These are phyloP conservation scores for Phytophthora citrophthora DNA, from an alignment of 352 stramenopile species.

Conservation along the genomic window DNA sequence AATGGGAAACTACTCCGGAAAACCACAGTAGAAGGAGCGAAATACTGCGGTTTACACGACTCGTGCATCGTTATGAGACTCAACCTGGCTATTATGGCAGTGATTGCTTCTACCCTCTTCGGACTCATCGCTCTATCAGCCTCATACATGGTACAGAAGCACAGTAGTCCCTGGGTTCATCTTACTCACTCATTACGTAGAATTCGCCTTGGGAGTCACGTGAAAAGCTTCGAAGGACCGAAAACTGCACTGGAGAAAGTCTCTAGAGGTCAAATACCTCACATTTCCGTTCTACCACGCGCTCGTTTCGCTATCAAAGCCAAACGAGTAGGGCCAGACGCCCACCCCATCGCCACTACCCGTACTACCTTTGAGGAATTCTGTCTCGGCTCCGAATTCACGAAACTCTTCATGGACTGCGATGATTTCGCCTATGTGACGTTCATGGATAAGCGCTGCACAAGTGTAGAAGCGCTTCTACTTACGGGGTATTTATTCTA, in stretches of 20 bases:
- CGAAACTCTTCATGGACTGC: conserved; percentile 35
- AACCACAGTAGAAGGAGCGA: conserved; percentile 28
- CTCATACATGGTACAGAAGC: conserved; percentile 24
- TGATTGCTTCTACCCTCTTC: conserved; percentile 10
- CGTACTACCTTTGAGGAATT: conserved; percentile 34
- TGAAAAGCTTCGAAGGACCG: neutral
- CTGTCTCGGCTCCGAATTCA: conserved; percentile 34
- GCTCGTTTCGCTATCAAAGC: conserved; percentile 23
- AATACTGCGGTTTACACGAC: conserved; percentile 31
- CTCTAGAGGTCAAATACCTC: conserved; percentile 1
- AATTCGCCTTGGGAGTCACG: conserved; percentile 11
- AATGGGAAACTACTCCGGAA: conserved; percentile 40
- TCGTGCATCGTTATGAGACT: conserved; percentile 35
- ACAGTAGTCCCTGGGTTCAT: conserved; percentile 19
- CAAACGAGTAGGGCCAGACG: conserved; percentile 7
- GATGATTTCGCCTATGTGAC: conserved; percentile 38
- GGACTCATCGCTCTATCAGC: conserved; percentile 17
- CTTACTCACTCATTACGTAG: conserved; percentile 6
- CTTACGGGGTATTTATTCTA: conserved; percentile 41
- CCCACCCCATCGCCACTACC: conserved; percentile 15
- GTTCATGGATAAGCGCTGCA: conserved; percentile 17
- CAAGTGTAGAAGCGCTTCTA: conserved; percentile 32
- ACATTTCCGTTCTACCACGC: conserved; percentile 7
- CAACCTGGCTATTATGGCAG: conserved; percentile 26
- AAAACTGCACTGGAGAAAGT: conserved; percentile 17